phyloP scores from a whole-genome alignment of 2,329 filamentous ascomycete genomes.

The Phaeosphaeria sp. region DNA sequence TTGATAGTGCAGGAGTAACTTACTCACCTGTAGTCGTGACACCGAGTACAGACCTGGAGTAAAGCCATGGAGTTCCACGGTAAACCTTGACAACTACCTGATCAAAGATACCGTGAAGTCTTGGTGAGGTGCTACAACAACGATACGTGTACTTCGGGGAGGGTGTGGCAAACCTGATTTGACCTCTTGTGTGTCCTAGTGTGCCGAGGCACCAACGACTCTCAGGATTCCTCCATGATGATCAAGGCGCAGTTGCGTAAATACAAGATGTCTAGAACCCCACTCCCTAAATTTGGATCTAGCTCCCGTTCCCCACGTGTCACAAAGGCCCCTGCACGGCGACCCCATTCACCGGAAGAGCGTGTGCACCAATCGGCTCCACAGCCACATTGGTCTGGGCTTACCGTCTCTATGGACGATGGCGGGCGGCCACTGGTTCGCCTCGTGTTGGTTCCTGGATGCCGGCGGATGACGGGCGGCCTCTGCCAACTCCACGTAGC shows the following conservation, averaged over 20 bases:
- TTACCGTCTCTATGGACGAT: constrained; percentile 7
- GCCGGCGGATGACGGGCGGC: constrained; percentile 11
- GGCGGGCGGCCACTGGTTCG: background rate
- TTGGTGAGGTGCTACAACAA: no score
- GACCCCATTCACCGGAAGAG: constrained; percentile 7
- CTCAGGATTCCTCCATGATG: background rate
- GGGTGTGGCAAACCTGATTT: no score
- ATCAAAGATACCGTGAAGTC: no score
- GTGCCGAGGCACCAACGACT: background rate
- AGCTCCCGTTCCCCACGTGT: constrained; percentile 7
- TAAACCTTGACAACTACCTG: no score
- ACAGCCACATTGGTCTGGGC: constrained; percentile 9
- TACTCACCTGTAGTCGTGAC: no score
- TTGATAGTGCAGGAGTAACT: no score
- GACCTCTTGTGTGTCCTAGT: no score
- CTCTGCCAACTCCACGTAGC: constrained; percentile 10
- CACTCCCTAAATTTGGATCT: constrained; percentile 5
- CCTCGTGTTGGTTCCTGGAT: constrained; percentile 13
- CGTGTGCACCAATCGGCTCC: background rate
- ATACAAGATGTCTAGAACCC: background rate
- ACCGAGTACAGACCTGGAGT: no score
- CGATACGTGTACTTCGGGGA: no score
- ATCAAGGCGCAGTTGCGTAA: constrained; percentile 12
- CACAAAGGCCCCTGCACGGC: constrained; percentile 1
- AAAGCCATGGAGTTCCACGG: no score